phyloP scores from a whole-genome alignment of 441 rosid species.

The Brassica balearica region DNA sequence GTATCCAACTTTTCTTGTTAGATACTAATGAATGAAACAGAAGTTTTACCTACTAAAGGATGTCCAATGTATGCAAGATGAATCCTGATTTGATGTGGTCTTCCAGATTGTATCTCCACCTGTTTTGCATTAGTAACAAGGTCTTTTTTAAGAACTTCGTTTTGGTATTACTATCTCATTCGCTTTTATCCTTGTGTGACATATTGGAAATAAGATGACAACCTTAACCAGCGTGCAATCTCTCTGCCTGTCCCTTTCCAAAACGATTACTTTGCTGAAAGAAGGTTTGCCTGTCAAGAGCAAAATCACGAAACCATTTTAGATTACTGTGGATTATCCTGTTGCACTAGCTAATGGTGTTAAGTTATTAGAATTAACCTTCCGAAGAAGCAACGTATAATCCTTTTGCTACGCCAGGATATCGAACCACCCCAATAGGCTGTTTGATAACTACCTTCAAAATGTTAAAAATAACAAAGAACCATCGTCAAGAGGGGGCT shows the following conservation, averaged over 20 bases:
- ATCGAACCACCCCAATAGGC: slow-evolving; percentile 75
- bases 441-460: slow-evolving; percentile 68
- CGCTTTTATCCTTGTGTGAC: neutral
- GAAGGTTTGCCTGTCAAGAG: slow-evolving; percentile 69
- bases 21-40: neutral
- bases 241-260: slow-evolving; percentile 63
- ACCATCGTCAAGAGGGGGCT: neutral
- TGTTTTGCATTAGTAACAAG: slow-evolving; percentile 39
- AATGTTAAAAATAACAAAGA: slow-evolving; percentile 33
- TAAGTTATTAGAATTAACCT: slow-evolving; percentile 52
- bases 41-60: slow-evolving; percentile 72
- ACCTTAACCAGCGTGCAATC: slow-evolving; percentile 78
- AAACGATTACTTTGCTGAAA: slow-evolving; percentile 78
- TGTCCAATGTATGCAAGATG: slow-evolving; percentile 92
- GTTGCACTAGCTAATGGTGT: slow-evolving; percentile 14
- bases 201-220: slow-evolving; percentile 18
- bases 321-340: neutral
- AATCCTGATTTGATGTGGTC: slow-evolving; percentile 94
- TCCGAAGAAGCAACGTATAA: slow-evolving; percentile 79
- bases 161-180: slow-evolving; percentile 12
- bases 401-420: slow-evolving; percentile 91
- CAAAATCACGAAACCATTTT: slow-evolving; percentile 12
- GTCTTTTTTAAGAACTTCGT: slow-evolving; percentile 9
- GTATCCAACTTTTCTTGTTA: slow-evolving; percentile 21
- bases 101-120: slow-evolving; percentile 92